phyloP scores from a whole-genome alignment of 257 asterid species.

The Lithospermum erythrorhizon region DNA sequence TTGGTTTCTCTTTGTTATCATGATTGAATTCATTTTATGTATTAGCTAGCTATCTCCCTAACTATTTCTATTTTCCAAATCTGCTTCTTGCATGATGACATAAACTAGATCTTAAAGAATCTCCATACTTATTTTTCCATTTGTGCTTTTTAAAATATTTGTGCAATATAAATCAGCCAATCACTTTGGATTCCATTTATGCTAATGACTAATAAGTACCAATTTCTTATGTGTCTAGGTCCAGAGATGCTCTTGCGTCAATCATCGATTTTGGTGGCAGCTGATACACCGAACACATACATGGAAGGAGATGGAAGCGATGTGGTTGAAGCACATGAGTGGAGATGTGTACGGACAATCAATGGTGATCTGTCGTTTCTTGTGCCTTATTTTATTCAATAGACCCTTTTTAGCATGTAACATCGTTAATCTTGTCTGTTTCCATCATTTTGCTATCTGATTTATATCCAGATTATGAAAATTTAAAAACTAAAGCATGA shows the following conservation, averaged over 20 bases:
- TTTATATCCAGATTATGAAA: neutral
- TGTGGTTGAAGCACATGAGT: conserved; percentile 72
- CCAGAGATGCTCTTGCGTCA: conserved; percentile 82
- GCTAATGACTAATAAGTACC: neutral
- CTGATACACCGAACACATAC: conserved; percentile 31
- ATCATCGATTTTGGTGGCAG: conserved; percentile 46
- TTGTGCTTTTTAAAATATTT: neutral
- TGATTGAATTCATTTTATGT: too few relatives aligned
- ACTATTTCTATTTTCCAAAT: too few relatives aligned
- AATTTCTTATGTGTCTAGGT: conserved; percentile 37
- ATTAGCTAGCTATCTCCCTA: neutral
- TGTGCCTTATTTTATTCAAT: neutral
- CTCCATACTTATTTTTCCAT: neutral
- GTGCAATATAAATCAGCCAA: neutral
- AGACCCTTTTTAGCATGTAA: neutral
- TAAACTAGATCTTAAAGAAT: neutral
- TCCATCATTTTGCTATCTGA: neutral
- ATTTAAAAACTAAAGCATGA: neutral
- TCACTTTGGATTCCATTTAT: neutral
- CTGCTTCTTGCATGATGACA: neutral
- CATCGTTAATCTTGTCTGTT: neutral
- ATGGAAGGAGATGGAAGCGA: conserved; percentile 75
- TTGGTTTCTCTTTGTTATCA: too few relatives aligned
- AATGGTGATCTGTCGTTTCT: conserved; percentile 42
- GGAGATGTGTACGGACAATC: conserved; percentile 86